These are phyloP conservation scores for Copromyces sp. DNA, from an alignment of 495 filamentous ascomycete species.

Conservation along the genomic window DNA sequence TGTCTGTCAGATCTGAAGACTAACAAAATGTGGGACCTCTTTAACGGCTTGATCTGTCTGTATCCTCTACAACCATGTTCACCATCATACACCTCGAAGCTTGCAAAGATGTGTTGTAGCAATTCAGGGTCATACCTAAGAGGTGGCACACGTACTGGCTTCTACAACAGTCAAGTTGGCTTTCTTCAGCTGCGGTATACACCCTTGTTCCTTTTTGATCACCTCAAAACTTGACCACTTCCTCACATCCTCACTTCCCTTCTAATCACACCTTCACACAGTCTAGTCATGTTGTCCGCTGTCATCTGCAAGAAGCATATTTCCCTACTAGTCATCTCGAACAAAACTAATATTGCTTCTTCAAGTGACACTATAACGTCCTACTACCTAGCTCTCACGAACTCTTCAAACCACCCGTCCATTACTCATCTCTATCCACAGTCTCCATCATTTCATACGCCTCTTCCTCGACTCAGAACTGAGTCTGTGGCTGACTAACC, in stretches of 20 bases:
- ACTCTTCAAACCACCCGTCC: background rate
- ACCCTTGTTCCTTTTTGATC: background rate
- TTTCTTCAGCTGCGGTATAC: background rate
- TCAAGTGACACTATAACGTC: background rate
- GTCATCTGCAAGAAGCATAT: background rate
- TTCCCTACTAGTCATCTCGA: background rate
- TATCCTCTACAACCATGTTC: background rate
- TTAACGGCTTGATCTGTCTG: background rate
- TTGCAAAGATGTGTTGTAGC: background rate
- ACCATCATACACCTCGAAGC: background rate
- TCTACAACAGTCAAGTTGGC: background rate
- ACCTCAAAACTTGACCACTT: background rate
- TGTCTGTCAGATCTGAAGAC: background rate
- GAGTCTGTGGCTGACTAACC: background rate
- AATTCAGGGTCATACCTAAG: background rate
- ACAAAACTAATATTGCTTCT: background rate
- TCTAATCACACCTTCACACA: too few relatives aligned
- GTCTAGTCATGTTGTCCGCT: too few relatives aligned
- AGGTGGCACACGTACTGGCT: background rate
- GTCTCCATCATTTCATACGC: too few relatives aligned
- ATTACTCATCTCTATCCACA: background rate
- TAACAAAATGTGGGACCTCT: background rate
- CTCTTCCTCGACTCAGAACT: background rate
- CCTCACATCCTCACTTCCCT: too few relatives aligned
- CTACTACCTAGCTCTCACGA: background rate